phyloP scores from a whole-genome alignment of 768 basidiomycete species.

The Dioszegia crocea region DNA sequence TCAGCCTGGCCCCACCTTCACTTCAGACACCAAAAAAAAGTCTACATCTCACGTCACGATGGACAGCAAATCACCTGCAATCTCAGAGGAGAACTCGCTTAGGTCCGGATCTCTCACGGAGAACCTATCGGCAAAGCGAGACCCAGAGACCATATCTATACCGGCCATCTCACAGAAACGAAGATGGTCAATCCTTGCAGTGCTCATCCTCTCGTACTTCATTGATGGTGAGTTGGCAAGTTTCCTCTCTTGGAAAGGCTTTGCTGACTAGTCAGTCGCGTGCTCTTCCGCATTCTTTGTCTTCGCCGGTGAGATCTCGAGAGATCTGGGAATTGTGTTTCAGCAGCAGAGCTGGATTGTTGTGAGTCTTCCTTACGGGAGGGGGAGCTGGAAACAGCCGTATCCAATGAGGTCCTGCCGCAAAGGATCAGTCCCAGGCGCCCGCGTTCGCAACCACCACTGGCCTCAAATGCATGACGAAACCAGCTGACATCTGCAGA shows the following conservation, averaged over 20 bases:
- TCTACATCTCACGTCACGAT: no score
- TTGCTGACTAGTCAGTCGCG: neutral
- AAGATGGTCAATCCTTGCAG: neutral
- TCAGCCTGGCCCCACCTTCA: no score
- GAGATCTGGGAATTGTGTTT: slow-evolving; percentile 28
- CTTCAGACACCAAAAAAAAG: no score
- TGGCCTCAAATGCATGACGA: neutral
- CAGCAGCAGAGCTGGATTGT: slow-evolving; percentile 38
- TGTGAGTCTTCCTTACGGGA: slow-evolving; percentile 14
- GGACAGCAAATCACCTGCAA: no score
- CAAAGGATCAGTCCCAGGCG: no score
- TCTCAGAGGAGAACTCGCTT: no score
- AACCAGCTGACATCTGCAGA: slow-evolving; percentile 12
- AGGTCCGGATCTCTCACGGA: no score
- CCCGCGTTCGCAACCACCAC: no score
- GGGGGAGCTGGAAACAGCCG: no score
- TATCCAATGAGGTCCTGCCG: no score
- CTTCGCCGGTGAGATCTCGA: slow-evolving; percentile 28
- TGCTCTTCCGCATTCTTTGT: slow-evolving; percentile 21
- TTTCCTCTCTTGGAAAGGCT: neutral
- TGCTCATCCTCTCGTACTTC: slow-evolving; percentile 8
- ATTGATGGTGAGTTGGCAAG: slow-evolving; percentile 2
- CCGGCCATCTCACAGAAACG: neutral
- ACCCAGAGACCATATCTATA: no score
- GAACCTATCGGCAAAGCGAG: no score